phyloP scores from a whole-genome alignment of 805 yeast species.

The Ogataea ramenticola region DNA sequence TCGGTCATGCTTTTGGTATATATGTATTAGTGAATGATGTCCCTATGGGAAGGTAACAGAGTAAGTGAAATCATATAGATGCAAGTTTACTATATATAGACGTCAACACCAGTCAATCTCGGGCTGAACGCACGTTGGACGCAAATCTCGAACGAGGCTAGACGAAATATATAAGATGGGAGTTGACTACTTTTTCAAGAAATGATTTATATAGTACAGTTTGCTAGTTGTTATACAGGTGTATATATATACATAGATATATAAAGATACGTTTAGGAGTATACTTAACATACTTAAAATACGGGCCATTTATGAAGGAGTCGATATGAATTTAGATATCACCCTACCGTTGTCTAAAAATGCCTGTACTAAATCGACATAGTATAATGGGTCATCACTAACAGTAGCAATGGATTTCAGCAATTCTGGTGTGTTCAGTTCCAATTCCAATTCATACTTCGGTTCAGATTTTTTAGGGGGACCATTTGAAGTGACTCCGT shows the following conservation, averaged over 20 bases:
- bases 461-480: slow-evolving; percentile 2
- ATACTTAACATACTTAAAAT: no score
- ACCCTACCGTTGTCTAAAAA: slow-evolving; percentile 37
- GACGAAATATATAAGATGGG: no score
- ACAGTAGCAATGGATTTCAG: slow-evolving; percentile 24
- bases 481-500: slow-evolving; percentile 1
- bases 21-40: no score
- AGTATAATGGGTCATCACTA: slow-evolving; percentile 31
- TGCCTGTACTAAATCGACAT: slow-evolving; percentile 38
- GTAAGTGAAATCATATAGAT: no score
- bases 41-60: no score
- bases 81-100: no score
- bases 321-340: slow-evolving; percentile 24
- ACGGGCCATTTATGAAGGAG: slow-evolving; percentile 9
- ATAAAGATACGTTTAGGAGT: background rate
- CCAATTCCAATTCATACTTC: slow-evolving; percentile 28
- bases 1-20: no score
- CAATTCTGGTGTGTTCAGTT: slow-evolving; percentile 25
- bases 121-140: no score
- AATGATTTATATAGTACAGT: background rate
- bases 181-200: no score
- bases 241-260: background rate
- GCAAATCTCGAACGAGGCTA: no score
- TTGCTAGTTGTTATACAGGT: background rate
- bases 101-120: no score